Percentiles rank a stretch among this genome's conserved stretches.
These are phyloP conservation scores for Saitozyma podzolica DNA, from an alignment of 768 basidiomycete genomes.

Conservation along the genomic window DNA sequence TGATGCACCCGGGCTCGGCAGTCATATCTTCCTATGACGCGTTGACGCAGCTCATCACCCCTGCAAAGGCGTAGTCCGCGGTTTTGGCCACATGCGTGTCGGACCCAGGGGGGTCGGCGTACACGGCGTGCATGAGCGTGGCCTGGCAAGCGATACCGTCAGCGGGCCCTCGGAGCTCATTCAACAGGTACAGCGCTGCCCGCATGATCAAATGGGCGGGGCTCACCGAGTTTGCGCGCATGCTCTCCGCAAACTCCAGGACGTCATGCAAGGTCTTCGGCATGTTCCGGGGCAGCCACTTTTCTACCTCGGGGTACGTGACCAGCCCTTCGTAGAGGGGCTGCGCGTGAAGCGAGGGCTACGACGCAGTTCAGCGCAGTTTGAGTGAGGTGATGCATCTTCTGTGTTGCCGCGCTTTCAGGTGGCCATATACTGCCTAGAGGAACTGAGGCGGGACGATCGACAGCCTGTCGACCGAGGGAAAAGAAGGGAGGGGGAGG, in stretches of 20 bases:
- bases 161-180: no score
- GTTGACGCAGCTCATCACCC: conserved; percentile 29
- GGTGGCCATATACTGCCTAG: no score
- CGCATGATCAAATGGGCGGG: background rate
- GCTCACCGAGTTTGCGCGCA: conserved; percentile 1
- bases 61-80: conserved; percentile 35
- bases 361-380: background rate
- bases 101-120: conserved; percentile 22
- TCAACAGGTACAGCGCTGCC: background rate
- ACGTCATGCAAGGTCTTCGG: conserved; percentile 21
- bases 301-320: conserved; percentile 22
- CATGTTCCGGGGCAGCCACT: conserved; percentile 16
- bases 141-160: background rate
- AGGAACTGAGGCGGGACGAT: no score
- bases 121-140: conserved; percentile 26
- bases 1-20: conserved; percentile 38
- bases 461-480: no score
- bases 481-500: no score
- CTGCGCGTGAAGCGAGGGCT: conserved; percentile 38
- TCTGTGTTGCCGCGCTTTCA: no score
- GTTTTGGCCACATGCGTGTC: conserved; percentile 19
- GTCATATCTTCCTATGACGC: conserved; percentile 20
- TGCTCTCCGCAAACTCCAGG: conserved; percentile 19
- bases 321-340: conserved; percentile 19
- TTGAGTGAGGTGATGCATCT: no score